Evolutionary conservation across 257 asterid genomes (phyloP).

Genomic region (Nicotiana attenuata): DNA sequence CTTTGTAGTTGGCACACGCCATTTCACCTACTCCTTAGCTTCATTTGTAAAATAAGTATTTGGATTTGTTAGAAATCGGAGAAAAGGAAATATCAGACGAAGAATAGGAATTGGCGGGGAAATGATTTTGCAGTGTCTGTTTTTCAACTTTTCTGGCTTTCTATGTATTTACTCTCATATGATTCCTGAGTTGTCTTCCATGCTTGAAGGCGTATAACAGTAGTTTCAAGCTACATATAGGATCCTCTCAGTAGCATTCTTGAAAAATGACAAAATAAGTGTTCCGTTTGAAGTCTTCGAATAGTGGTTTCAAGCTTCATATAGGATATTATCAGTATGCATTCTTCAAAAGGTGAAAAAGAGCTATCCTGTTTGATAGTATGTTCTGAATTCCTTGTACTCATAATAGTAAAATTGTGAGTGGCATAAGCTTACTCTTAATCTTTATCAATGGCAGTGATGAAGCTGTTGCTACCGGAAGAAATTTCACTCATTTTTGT

Average conservation of each 20-base stretch:
- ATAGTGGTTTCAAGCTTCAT: not conserved
- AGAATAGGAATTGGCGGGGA: not conserved
- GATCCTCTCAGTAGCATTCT: not conserved
- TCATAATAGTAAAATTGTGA: not conserved
- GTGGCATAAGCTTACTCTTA: constrained; percentile 7
- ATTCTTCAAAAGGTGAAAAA: not conserved
- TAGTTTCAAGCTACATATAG: not conserved
- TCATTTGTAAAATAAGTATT: no score
- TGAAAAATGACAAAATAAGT: not conserved
- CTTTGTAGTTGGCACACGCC: not conserved
- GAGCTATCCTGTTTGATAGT: not conserved
- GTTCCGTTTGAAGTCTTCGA: not conserved
- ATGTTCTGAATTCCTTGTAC: not conserved
- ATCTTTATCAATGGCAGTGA: constrained; percentile 44
- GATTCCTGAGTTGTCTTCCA: not conserved
- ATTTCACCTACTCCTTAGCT: not conserved
- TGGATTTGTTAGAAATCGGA: no score
- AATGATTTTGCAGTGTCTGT: not conserved
- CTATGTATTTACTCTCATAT: no score
- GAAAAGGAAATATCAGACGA: not conserved
- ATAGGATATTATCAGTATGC: not conserved
- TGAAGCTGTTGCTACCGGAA: constrained; percentile 43
- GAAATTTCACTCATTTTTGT: no score
- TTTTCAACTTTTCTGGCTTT: no score
- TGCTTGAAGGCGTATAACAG: not conserved